Base-by-base conservation (phyloP, 345 rosid genomes). In the Acer yangbiense region DNA sequence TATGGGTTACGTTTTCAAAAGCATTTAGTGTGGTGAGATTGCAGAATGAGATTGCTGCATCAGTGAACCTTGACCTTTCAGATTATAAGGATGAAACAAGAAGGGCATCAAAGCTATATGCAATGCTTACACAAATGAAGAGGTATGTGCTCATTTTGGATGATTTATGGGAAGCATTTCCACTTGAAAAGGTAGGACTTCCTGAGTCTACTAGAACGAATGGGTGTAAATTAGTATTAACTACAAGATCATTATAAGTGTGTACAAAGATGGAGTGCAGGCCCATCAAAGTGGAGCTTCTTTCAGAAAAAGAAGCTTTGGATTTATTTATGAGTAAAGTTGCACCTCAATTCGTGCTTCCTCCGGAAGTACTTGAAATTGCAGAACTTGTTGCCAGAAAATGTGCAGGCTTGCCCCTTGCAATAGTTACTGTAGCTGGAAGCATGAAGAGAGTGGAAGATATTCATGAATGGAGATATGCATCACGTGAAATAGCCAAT, bases 321-420 rank as follows among this genome's bases (percentile, higher is more conserved):
- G 16, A 21, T 21, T 60, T 60, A 60, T 60, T 60, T 21, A n/a
- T 7, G 65, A 60, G 11, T 3, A 7, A 21, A 7, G 25, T 10
- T 21, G 29, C 18, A n/a, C 23, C 11, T 60, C 50, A 46, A 11
- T 46, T 10, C 10, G 3, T 10, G 50, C 12, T 9, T 46, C 50
- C 50, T 46, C 13, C 13, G 0, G 50, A 46, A 14, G 61, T 3
- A 57, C 20, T n/a, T 16, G 20, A 57, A 46, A n/a, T 46, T 18
- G 72, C 25, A 21, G 48, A 46, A 69, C 17, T 14, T 17, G n/a
- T 69, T 43, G 72, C 27, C 23, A 25, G 10, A 8, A 17, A 70
- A 46, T 70, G 61, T 50, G 4, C 73, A 3, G 14, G 73, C 4
- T 25, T 70, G n/a, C 73, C 73, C 2, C 73, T 70, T 70, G 62